Base-by-base conservation (phyloP, 2,329 filamentous ascomycete species). In the Beauveria sp. region DNA sequence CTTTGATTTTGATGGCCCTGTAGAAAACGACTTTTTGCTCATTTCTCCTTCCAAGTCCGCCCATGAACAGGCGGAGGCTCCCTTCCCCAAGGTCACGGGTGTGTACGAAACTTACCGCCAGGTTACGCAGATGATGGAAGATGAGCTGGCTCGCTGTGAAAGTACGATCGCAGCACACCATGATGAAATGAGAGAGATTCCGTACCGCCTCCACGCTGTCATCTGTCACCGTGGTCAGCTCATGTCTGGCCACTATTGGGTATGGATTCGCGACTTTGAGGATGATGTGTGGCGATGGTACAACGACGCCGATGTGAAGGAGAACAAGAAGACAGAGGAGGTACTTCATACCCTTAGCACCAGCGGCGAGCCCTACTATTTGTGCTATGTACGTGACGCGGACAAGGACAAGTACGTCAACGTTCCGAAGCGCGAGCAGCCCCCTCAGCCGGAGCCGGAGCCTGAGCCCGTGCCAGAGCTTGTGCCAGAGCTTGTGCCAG, bases 241-340 rank as follows among this genome's bases (percentile, higher is more conserved):
- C 46, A 82, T 80, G 50, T 87, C 87, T 51, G 95, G 95, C 0
- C 95, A 99, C 73, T 99, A 98, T 76, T 97, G 91, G 88, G 91
- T 97, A 50, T 97, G 93, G 82, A 96, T 99, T 65, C 90, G 87
- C 70, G 95, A 98, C 75, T 96, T 96, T 72, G 83, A 87, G 65
- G 83, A 85, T 52, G 83, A 85, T 47, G 79, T 93, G 22, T 99
- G 95, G 93, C 87, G 92, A 62, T 91, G 90, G 70, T 99, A 97
- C 79, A 99, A 99, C 71, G 95, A 99, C 69, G 88, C 88, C 59
- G 82, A 81, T 18, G 92, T 99, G 26, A 87, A 84, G 3, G 85
- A 90, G 65, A 79, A 82, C 62, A 82, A 86, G 28, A 82, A 90
- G 67, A 79, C 83, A 8, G 79, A 80, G 18, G 83, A 88, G 55